These are phyloP conservation scores for Solanum arcanum DNA, from an alignment of 257 asterid species.

Conservation along the genomic window DNA sequence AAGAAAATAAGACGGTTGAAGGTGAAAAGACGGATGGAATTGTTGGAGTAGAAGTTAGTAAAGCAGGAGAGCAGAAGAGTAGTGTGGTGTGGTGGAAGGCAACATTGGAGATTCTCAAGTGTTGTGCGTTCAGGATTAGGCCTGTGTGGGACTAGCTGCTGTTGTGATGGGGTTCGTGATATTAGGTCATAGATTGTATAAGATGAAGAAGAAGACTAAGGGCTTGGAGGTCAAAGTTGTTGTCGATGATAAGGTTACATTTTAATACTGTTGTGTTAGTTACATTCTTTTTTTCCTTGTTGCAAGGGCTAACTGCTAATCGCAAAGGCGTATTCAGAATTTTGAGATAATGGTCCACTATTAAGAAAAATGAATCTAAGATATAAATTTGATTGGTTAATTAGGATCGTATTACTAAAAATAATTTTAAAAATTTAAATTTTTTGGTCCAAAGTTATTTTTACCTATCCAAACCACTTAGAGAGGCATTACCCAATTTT, in stretches of 20 bases:
- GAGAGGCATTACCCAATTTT: too few relatives aligned
- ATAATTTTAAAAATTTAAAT: too few relatives aligned
- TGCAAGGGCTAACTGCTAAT: neutral
- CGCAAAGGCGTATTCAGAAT: too few relatives aligned
- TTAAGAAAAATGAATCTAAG: too few relatives aligned
- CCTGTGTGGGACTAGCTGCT: constrained; percentile 86
- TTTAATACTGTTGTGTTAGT: neutral
- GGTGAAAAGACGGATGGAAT: constrained; percentile 14
- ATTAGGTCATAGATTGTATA: constrained; percentile 66
- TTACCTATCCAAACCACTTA: too few relatives aligned
- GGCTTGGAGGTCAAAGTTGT: constrained; percentile 67
- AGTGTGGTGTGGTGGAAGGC: constrained; percentile 87
- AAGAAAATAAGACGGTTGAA: constrained; percentile 2
- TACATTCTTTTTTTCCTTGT: neutral
- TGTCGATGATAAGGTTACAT: constrained; percentile 76
- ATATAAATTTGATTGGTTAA: too few relatives aligned
- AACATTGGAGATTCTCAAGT: constrained; percentile 66
- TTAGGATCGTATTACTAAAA: too few relatives aligned
- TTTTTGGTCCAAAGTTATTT: too few relatives aligned
- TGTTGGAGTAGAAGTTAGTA: constrained; percentile 10
- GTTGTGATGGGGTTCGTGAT: constrained; percentile 78
- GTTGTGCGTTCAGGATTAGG: constrained; percentile 49
- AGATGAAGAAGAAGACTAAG: constrained; percentile 65
- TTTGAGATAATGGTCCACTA: too few relatives aligned
- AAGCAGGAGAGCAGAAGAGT: constrained; percentile 25